Conservation (phyloP, 305 asterid species). For the Fraxinus floribunda region DNA sequence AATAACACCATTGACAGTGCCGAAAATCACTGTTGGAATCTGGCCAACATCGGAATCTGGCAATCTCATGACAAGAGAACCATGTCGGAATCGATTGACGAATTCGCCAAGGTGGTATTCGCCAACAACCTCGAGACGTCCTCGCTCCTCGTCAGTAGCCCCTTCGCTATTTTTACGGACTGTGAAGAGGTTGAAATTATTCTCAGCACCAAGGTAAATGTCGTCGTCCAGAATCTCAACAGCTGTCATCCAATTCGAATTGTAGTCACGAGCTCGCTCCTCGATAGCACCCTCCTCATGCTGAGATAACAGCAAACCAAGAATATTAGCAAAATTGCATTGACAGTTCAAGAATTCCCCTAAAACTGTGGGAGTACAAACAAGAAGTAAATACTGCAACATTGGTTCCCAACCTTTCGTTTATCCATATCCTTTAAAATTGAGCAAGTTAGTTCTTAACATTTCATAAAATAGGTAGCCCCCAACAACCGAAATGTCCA, state of each 20-base stretch:
- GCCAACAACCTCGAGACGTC: slow-evolving; percentile 94
- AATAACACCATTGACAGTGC: slow-evolving; percentile 86
- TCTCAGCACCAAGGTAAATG: slow-evolving; percentile 89
- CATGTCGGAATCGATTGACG: slow-evolving; percentile 85
- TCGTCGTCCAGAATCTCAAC: slow-evolving; percentile 95
- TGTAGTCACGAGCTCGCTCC: slow-evolving; percentile 96
- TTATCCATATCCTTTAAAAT: background rate
- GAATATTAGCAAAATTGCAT: slow-evolving; percentile 3
- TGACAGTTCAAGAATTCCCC: background rate
- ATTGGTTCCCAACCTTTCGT: background rate
- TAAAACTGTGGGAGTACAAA: background rate
- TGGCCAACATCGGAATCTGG: slow-evolving; percentile 92
- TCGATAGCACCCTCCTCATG: slow-evolving; percentile 98
- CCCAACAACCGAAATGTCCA: background rate
- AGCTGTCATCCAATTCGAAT: slow-evolving; percentile 98
- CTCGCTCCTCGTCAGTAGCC: slow-evolving; percentile 92
- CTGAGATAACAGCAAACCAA: slow-evolving; percentile 33
- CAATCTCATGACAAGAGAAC: slow-evolving; percentile 88
- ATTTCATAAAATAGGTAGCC: background rate
- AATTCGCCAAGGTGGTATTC: slow-evolving; percentile 94
- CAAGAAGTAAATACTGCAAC: background rate
- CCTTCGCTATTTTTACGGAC: slow-evolving; percentile 95
- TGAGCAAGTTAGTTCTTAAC: background rate
- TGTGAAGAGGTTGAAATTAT: slow-evolving; percentile 78
- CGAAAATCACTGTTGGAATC: slow-evolving; percentile 87